Evolutionary conservation across 2,329 filamentous ascomycete species (phyloP), one percentile per base, ranked within the genome.

Genomic region (Cordyceps cicadae): DNA sequence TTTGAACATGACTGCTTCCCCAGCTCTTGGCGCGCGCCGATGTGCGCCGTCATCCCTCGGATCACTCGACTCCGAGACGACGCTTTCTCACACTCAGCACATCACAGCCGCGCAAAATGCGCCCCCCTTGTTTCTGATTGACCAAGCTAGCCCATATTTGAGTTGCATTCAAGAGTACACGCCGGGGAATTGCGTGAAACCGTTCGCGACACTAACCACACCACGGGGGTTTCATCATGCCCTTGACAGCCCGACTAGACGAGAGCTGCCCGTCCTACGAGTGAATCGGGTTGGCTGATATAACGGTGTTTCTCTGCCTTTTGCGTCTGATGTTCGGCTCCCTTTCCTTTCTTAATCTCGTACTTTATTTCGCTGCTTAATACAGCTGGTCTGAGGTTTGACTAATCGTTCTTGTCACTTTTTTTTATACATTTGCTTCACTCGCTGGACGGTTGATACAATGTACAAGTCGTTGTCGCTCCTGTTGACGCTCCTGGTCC

Each of bases 401-500:
- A 24, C 9, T n/a, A 24, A 26, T 41, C 24, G 24, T 29, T 54
- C 15, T 15, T 56, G 24, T 45, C n/a, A 17, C 12, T 9, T 8
- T 19, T 50, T n/a, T n/a, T 17, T 39, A 14, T 29, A 26, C 7
- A n/a, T 39, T 41, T 3, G 14, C 5, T 14, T 17, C 1, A 29
- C 3, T 43, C 19, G 12, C 43, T 54, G 29, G 29, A 5, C 29
- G 29, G 21, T 49, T 43, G 3, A 21, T 29, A 32, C 9, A 11
- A 59, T 59, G 56, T 53, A 53, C 12, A 45, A 45, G n/a, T 59
- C 56, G 56, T 14, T 59, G n/a, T 39, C 49, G 15, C 39, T 59
- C 26, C 14, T 59, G n/a, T 59, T 45, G 34, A 26, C 26, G n/a
- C 7, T 59, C 49, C 15, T 58, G 46, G 46, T 45, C 3, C 34